A percentile compares a stretch with the other conserved stretches of the same genome.
Evolutionary conservation across 2,329 filamentous ascomycete species (phyloP).

Genomic region (Coniella lustricola): DNA sequence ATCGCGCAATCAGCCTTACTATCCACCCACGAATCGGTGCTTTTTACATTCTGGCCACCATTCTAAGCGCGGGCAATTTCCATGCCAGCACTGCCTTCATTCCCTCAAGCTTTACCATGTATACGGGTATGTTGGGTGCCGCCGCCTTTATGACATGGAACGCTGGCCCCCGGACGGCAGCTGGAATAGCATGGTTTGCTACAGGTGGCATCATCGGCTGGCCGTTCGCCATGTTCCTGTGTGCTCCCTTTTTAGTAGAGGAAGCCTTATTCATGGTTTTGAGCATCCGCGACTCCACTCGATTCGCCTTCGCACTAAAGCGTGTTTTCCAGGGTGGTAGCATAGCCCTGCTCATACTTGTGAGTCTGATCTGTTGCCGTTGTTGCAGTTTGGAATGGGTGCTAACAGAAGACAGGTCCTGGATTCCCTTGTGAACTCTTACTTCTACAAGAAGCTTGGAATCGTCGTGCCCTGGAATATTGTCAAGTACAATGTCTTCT

Average conservation of each 20-base stretch:
- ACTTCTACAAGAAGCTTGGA: conserved; percentile 75
- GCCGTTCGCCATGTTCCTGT: conserved; percentile 85
- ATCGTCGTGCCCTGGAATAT: conserved; percentile 80
- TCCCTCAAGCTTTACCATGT: conserved; percentile 96
- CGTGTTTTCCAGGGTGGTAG: conserved; percentile 62
- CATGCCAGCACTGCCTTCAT: conserved; percentile 82
- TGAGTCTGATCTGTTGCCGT: conserved; percentile 36
- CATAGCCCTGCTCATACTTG: conserved; percentile 60
- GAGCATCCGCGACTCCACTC: conserved; percentile 47
- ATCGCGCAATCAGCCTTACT: conserved; percentile 65
- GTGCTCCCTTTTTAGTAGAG: conserved; percentile 73
- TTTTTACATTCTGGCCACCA: conserved; percentile 70
- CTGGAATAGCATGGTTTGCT: conserved; percentile 87
- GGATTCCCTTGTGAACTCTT: conserved; percentile 67
- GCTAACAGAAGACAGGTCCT: conserved; percentile 43
- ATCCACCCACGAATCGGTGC: conserved; percentile 79
- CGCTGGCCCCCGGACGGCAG: conserved; percentile 68
- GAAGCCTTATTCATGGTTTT: conserved; percentile 53
- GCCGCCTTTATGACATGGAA: conserved; percentile 88
- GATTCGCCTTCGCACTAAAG: conserved; percentile 50
- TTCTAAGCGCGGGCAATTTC: conserved; percentile 86
- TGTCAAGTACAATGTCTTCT: conserved; percentile 91
- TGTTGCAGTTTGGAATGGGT: conserved; percentile 18
- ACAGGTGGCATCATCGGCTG: conserved; percentile 81
- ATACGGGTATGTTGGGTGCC: conserved; percentile 77